phyloP scores from a whole-genome alignment of 495 filamentous ascomycete genomes.

The Neurospora sp. region DNA sequence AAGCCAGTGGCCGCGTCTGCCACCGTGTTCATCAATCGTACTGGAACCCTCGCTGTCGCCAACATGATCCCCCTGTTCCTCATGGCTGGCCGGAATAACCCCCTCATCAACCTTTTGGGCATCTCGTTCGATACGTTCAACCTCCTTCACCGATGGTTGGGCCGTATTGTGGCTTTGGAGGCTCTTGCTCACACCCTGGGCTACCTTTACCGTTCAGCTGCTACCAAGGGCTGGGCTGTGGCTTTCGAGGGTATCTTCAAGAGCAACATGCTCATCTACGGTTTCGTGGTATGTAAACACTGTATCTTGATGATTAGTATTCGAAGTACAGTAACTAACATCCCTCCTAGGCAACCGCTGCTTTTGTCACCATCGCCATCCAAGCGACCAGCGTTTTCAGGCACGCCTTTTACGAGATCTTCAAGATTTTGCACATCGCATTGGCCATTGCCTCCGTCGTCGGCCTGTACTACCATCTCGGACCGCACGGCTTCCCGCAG shows the following conservation, averaged over 20 bases:
- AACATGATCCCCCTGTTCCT: slow-evolving; percentile 63
- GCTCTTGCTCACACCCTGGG: slow-evolving; percentile 51
- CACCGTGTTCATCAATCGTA: slow-evolving; percentile 54
- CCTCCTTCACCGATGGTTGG: slow-evolving; percentile 70
- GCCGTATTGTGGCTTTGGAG: slow-evolving; percentile 60
- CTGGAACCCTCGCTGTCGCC: slow-evolving; percentile 63
- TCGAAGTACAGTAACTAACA: slow-evolving; percentile 9
- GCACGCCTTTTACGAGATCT: slow-evolving; percentile 86
- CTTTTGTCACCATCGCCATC: slow-evolving; percentile 53
- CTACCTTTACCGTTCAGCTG: slow-evolving; percentile 21
- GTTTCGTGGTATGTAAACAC: slow-evolving; percentile 42
- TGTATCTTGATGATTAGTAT: neutral
- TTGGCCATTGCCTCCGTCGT: slow-evolving; percentile 53
- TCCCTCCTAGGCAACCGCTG: slow-evolving; percentile 36
- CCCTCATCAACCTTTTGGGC: slow-evolving; percentile 50
- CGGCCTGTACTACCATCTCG: slow-evolving; percentile 60
- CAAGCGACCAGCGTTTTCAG: slow-evolving; percentile 69
- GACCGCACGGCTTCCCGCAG: slow-evolving; percentile 50
- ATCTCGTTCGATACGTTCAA: slow-evolving; percentile 73
- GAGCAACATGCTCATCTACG: slow-evolving; percentile 35
- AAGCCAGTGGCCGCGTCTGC: slow-evolving; percentile 29
- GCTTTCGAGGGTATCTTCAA: slow-evolving; percentile 27
- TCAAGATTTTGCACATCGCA: slow-evolving; percentile 68
- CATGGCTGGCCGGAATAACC: slow-evolving; percentile 48
- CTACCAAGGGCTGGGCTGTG: slow-evolving; percentile 34